Percentiles rank a stretch among this genome's conserved stretches.
Conservation (phyloP, 2,329 filamentous ascomycete genomes). For the Neofusicoccum kwambonambiense region DNA sequence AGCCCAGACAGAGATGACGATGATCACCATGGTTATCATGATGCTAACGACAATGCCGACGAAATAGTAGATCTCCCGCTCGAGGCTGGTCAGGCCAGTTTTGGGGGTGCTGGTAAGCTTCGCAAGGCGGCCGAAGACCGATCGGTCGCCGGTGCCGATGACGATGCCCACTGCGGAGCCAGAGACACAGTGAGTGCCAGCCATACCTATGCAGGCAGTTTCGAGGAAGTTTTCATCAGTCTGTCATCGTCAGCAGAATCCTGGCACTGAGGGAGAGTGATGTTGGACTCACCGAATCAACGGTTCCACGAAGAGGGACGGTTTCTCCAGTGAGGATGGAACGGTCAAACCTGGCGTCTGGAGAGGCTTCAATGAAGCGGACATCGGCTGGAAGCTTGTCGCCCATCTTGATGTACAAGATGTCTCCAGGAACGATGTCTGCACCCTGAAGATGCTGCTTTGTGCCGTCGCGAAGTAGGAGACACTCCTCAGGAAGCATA, state of each 20-base stretch:
- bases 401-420: conserved; percentile 66
- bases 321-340: conserved; percentile 73
- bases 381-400: conserved; percentile 74
- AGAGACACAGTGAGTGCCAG: conserved; percentile 75
- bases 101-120: conserved; percentile 69
- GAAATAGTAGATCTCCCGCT: conserved; percentile 72
- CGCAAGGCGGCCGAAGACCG: conserved; percentile 72
- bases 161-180: conserved; percentile 67
- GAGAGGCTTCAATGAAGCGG: conserved; percentile 66
- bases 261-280: neutral
- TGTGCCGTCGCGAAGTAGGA: conserved; percentile 61
- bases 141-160: conserved; percentile 69
- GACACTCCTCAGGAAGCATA: conserved; percentile 74
- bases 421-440: conserved; percentile 70
- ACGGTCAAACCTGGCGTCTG: conserved; percentile 70
- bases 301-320: conserved; percentile 60
- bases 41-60: conserved; percentile 67
- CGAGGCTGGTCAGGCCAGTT: conserved; percentile 65
- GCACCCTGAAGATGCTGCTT: conserved; percentile 51
- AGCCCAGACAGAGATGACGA: conserved; percentile 68
- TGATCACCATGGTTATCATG: conserved; percentile 63
- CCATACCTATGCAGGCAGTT: conserved; percentile 71
- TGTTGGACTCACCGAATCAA: conserved; percentile 48
- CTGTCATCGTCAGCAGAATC: neutral
- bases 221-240: conserved; percentile 72